A percentile compares a stretch with the other conserved stretches of the same genome.
Conservation (phyloP, 1,284 basidiomycete species). For the Cystobasidium slooffiae region DNA sequence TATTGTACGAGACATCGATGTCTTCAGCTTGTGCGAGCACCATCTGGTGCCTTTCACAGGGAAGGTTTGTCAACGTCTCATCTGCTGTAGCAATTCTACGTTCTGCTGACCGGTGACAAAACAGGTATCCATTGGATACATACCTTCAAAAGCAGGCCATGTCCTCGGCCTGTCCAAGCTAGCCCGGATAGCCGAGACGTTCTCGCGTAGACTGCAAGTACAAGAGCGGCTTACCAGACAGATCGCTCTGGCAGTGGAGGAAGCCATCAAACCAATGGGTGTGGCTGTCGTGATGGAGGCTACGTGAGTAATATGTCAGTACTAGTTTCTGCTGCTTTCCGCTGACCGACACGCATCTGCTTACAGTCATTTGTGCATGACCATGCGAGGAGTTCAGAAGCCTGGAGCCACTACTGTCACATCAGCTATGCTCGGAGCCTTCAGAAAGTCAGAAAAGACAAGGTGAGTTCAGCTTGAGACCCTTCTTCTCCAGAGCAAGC, state of each 20-base stretch:
- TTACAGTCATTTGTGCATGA: constrained; percentile 95
- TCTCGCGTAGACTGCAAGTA: constrained; percentile 91
- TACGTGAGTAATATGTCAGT: constrained; percentile 76
- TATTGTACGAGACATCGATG: constrained; percentile 94
- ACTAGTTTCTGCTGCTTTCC: no score
- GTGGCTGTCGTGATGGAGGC: constrained; percentile 99
- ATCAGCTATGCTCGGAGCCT: constrained; percentile 98
- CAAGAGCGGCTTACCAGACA: constrained; percentile 98
- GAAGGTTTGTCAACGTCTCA: constrained; percentile 67
- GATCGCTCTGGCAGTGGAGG: constrained; percentile 94
- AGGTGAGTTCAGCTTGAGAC: constrained; percentile 72
- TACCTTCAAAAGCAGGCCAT: constrained; percentile 70
- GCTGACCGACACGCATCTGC: no score
- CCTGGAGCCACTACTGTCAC: constrained; percentile 94
- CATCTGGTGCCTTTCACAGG: constrained; percentile 98
- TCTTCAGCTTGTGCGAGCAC: constrained; percentile 97
- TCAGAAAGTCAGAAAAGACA: constrained; percentile 95
- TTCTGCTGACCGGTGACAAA: neutral
- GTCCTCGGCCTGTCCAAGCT: constrained; percentile 97
- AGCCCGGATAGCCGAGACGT: constrained; percentile 96
- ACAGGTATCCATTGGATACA: constrained; percentile 80
- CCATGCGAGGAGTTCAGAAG: constrained; percentile 99
- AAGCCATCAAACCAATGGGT: constrained; percentile 93
- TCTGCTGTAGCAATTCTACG: neutral
- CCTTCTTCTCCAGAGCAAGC: constrained; percentile 54